phyloP scores from a whole-genome alignment of 2,329 filamentous ascomycete genomes.

The Moelleriella libera region DNA sequence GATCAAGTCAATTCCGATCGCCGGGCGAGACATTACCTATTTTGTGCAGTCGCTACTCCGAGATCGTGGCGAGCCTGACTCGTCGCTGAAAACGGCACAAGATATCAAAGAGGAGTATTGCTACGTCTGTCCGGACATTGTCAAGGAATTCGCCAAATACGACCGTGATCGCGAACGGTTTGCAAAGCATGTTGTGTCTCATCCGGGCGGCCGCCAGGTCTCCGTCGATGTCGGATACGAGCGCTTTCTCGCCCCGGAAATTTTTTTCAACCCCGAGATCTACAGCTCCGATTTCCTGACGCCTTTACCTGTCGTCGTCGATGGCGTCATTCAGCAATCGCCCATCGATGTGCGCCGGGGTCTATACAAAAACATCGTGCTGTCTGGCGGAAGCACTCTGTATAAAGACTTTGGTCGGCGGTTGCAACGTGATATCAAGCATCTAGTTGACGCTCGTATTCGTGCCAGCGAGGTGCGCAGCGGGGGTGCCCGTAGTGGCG shows the following conservation, averaged over 20 bases:
- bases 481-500: slow-evolving; percentile 84
- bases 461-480: slow-evolving; percentile 82
- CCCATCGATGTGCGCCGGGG: slow-evolving; percentile 95
- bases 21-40: slow-evolving; percentile 95
- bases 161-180: slow-evolving; percentile 88
- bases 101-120: slow-evolving; percentile 98
- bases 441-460: slow-evolving; percentile 86
- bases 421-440: slow-evolving; percentile 92
- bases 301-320: slow-evolving; percentile 84
- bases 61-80: slow-evolving; percentile 92
- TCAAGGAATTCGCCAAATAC: slow-evolving; percentile 93
- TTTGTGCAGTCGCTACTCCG: slow-evolving; percentile 94
- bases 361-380: slow-evolving; percentile 98
- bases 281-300: slow-evolving; percentile 98
- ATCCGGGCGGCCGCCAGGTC: slow-evolving; percentile 73
- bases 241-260: slow-evolving; percentile 93
- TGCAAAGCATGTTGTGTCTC: slow-evolving; percentile 73
- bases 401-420: slow-evolving; percentile 98
- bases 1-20: slow-evolving; percentile 98
- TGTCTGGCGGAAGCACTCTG: slow-evolving; percentile 90
- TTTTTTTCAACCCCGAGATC: slow-evolving; percentile 99
- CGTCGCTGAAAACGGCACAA: slow-evolving; percentile 91
- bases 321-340: slow-evolving; percentile 92
- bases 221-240: slow-evolving; percentile 93
- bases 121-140: slow-evolving; percentile 96